Base-by-base conservation (phyloP, 2,329 filamentous ascomycete genomes). In the Blastomyces silverae region DNA sequence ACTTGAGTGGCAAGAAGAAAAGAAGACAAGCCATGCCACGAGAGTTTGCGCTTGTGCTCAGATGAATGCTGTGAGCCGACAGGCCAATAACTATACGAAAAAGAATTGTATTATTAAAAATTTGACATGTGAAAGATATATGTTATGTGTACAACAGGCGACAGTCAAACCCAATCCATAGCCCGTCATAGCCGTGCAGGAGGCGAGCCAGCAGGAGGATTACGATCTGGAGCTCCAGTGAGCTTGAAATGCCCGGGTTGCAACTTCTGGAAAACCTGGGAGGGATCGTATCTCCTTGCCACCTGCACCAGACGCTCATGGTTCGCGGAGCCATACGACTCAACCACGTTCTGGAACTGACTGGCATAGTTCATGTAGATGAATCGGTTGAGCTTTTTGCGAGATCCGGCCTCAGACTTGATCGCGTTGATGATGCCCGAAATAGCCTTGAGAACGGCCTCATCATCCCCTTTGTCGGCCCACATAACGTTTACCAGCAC, bases 331-430 rank as follows among this genome's bases (percentile, higher is more conserved):
- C 80, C 79, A 66, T 81, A 83, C 42, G 76, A 75, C 4, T 70
- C 65, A 50, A 82, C 69, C 0, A 78, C 74, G 66, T 77, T 74
- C 68, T 83, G 79, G 64, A 72, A 78, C 70, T 74, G 72, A 63
- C 73, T 74, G 7, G 80, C 80, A 65, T 82, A 81, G 68, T 82
- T 82, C 76, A 81, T 78, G 67, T 81, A 82, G 31, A 80, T 67
- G 64, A 73, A 82, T 42, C 71, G 64, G 15, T 72, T 68, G 48
- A 68, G 67, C 13, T 77, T 37, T 0, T 72, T 71, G 42, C 68
- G 65, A 63, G 64, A 64, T 67, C 75, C 69, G 65, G 73, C 71
- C 69, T 72, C 66, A 64, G 71, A 66, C 60, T 69, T 64, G 64
- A 76, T 68, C 48, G 70, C 63, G 22, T 69, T 64, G 50, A 73